Evolutionary conservation across 2,329 filamentous ascomycete species (phyloP), one percentile per base, ranked within the genome.

Genomic region (Botrytis fabae): DNA sequence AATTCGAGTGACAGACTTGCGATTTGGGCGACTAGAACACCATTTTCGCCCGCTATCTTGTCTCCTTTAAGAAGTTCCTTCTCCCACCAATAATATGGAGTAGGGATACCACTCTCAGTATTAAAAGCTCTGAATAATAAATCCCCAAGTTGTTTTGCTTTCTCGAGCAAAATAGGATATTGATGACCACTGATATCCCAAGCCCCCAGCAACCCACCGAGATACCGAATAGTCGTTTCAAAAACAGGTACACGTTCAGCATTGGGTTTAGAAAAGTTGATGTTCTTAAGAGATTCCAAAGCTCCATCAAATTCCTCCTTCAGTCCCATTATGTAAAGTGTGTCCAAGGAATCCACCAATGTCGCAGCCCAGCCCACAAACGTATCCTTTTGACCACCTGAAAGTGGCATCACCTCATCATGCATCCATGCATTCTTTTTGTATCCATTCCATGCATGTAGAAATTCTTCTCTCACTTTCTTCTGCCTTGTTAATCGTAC

Each of bases 331-430:
- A 97, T 94, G 91, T 92, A 95, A 4, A 97, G 85, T 0, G 93
- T 94, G 79, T 97, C 94, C 70, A 95, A 83, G 0, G 89, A 85
- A 83, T 97, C 94, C 8, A 97, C 92, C 74, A 97, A 80, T 0
- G 94, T 96, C 16, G 93, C 94, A 35, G 92, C 92, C 94, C 94
- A 97, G 60, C 92, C 93, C 79, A 93, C 95, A 82, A 97, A 98
- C 0, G 93, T 92, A 79, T 98, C 92, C 38, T 88, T 88, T 75
- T 84, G 88, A 14, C 83, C 83, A 72, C 90, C 90, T 32, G 88
- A 88, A 22, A 95, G 84, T 4, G 95, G 95, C 69, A 83, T 86
- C 20, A 98, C 83, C 83, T 98, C 95, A 80, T 98, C 95, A 77
- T 95, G 92, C 76, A 90, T 89, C 89, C 92, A 95, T 16, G 94